Base-by-base conservation (phyloP, 1,284 basidiomycete species). In the Rugosomyces carneus region DNA sequence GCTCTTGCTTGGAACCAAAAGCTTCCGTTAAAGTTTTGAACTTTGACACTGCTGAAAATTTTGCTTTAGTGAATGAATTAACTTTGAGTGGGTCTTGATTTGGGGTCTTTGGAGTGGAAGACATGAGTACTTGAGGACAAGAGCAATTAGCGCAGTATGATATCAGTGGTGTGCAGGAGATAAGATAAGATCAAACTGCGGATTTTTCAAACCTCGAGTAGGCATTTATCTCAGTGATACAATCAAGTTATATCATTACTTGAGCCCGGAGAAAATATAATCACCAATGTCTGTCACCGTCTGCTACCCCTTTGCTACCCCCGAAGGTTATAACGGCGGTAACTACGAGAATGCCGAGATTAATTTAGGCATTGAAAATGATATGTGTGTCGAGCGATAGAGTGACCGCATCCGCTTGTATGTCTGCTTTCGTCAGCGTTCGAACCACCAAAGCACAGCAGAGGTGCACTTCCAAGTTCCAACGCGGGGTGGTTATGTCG, bases 361-460 rank as follows among this genome's bases (percentile, higher is more conserved):
- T 13, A 31, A 31, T 11, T 11, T 11, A n/a, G 13, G 13, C 4
- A 10, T n/a, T 31, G 8, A 11, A 31, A 13, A 11, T 31, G 7
- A 11, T 31, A 66, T 3, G 60, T 53, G 29, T 53, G 53, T 56
- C 60, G 58, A n/a, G 57, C 66, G 2, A 65, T 45, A 9, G 55
- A 57, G 55, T 72, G 71, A 3, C 65, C 68, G 54, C 70, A 73
- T 44, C 61, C 60, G 16, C 48, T 37, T 20, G 57, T 56, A 57
- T 72, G 70, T 0, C 34, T 45, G 21, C 51, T 51, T 35, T 46
- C 59, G 2, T 50, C 56, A 26, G 45, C 52, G 5, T 73, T 73
- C 9, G 64, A 53, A 1, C 76, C 75, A 10, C 66, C 70, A 29
- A 80, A 63, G 54, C 77, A 81, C 15, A 80, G 57, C 4, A 69